Conservation (phyloP, 2,329 filamentous ascomycete genomes). For the Chalaropsis thielavioides region DNA sequence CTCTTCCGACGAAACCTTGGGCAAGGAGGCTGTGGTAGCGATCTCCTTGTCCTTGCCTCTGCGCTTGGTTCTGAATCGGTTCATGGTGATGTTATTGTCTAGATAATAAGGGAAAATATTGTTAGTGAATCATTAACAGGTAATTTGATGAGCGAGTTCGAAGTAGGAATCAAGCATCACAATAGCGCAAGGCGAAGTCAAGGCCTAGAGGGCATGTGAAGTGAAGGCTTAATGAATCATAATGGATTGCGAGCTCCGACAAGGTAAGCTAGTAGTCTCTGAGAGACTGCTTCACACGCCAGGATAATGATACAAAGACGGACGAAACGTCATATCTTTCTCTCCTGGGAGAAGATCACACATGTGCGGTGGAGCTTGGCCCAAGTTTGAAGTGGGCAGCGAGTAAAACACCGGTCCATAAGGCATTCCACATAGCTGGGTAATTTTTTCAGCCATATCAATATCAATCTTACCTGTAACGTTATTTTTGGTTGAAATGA, state of each 20-base stretch:
- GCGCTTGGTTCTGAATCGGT: slow-evolving; percentile 62
- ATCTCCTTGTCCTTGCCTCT: slow-evolving; percentile 51
- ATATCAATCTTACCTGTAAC: not conserved
- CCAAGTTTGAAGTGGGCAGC: not conserved
- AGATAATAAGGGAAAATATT: not conserved
- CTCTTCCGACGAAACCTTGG: slow-evolving; percentile 38
- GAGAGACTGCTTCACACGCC: not conserved
- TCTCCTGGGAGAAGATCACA: not conserved
- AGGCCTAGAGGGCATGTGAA: not conserved
- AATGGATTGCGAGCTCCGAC: not conserved
- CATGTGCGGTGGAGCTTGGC: not conserved
- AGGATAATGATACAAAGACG: too few species aligned
- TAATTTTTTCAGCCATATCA: not conserved
- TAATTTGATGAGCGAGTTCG: not conserved
- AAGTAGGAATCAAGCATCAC: not conserved
- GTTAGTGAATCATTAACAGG: not conserved
- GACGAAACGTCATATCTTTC: not conserved
- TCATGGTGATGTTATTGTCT: slow-evolving; percentile 38
- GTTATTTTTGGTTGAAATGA: not conserved
- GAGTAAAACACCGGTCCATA: not conserved
- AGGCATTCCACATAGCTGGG: not conserved
- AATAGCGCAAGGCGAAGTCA: too few species aligned
- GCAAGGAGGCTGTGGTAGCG: slow-evolving; percentile 21
- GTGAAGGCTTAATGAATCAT: not conserved
- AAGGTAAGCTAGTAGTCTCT: not conserved